Evolutionary conservation across 331 rosid genomes (phyloP).

Genomic region (Malus hybrid): DNA sequence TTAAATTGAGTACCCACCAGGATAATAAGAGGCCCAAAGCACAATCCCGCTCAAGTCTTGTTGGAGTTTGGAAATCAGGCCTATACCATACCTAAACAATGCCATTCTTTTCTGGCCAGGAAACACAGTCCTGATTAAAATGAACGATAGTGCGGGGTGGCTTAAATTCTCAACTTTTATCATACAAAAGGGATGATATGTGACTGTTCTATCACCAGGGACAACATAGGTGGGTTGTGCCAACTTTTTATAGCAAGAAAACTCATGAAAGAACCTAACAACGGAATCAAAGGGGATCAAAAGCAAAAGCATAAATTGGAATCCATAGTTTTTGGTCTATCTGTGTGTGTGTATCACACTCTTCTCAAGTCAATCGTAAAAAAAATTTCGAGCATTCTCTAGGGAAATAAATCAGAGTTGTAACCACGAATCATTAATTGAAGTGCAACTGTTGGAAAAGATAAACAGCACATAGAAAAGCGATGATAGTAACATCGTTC

Average conservation of each 20-base stretch:
- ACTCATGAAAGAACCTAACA: neutral
- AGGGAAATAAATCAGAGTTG: neutral
- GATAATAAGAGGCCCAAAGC: neutral
- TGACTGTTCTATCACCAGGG: neutral
- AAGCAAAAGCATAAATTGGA: neutral
- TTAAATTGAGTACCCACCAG: neutral
- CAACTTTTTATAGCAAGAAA: neutral
- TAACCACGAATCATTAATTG: neutral
- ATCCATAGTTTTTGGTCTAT: neutral
- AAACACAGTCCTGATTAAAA: neutral
- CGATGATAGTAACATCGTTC: slow-evolving; percentile 12
- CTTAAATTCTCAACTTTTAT: too few relatives aligned
- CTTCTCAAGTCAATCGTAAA: neutral
- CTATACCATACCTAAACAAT: neutral
- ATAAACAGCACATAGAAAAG: slow-evolving; percentile 19
- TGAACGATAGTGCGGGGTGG: too few relatives aligned
- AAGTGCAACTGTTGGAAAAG: slow-evolving; percentile 11
- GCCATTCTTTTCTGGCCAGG: neutral
- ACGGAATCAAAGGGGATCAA: neutral
- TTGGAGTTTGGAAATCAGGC: neutral
- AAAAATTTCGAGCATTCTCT: slow-evolving; percentile 11
- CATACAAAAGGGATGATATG: neutral
- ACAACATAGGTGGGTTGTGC: neutral
- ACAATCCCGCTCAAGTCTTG: neutral
- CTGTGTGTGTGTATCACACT: neutral